Evolutionary conservation across 371 early-diverging fungal species (phyloP), one percentile per base, ranked within the genome.

Genomic region (Batrachochytrium dendrobatidis): DNA sequence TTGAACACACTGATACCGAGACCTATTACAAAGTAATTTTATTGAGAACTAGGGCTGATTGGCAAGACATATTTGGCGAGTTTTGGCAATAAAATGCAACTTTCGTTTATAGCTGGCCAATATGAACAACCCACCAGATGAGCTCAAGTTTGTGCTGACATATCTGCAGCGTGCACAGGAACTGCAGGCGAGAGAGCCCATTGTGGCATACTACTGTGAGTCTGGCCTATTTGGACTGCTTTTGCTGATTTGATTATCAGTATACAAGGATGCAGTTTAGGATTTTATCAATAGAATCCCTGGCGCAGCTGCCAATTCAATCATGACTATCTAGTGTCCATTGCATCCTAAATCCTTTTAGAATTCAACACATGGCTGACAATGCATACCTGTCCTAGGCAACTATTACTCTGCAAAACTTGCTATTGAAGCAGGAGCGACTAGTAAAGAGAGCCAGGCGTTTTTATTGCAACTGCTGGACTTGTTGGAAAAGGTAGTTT

Each of bases 151-250:
- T 67, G 83, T 94, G 48, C 65, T 73, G 15, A 84, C 90, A 3
- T 94, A 77, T 68, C 70, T 95, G 49, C 91, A 90, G 65, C 82
- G 94, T 18, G 86, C 84, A 0, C 80, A 83, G 31, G 94, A 95
- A 68, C 69, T 94, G 17, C 61, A 68, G 33, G 69, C 72, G 3
- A 75, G 83, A 34, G 95, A 95, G 35, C 94, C 95, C 7, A 71
- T 92, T 20, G 80, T 94, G 4, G 72, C 95, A 0, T 96, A 96
- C 63, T 96, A 91, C 69, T 91, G 95, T 91, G 80, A 55, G 65
- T 53, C 15, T 5, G 48, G 17, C 18, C 29, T 10, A 54, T 20
- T 39, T 20, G 39, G n/a, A n/a, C n/a, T n/a, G n/a, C n/a, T n/a
- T n/a, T n/a, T n/a, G n/a, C n/a, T n/a, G n/a, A n/a, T n/a, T n/a